Evolutionary conservation across 2,329 filamentous ascomycete species (phyloP), one percentile per base, ranked within the genome.

Genomic region (Aspergillus spinulosporus): DNA sequence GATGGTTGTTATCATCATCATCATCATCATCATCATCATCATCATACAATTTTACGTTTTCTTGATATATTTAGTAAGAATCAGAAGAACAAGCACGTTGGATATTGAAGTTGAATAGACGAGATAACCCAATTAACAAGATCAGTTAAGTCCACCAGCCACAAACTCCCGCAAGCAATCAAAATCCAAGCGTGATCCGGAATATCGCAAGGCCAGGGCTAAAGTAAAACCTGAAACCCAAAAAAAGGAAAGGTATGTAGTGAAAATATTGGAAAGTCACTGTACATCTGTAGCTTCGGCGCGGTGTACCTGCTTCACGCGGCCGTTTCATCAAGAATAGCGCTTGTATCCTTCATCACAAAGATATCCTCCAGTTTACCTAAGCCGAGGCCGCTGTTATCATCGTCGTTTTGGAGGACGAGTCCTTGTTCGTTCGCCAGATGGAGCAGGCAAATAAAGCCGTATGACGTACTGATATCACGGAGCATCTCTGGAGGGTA

Each of bases 391-490:
- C 64, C 66, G 49, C 61, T 63, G 45, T 54, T 65, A 5, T 69
- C 74, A 34, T 82, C 78, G 43, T 82, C 77, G 54, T 85, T 86
- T 62, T 88, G 83, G 60, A 97, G 88, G 26, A 88, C 81, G 39
- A 97, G 78, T 0, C 92, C 92, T 77, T 95, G 93, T 70, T 97
- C 92, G 74, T 97, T 97, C 58, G 92, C 92, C 66, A 97, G 72
- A 74, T 97, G 92, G 62, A 97, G 78, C 56, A 96, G 76, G 66
- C 90, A 95, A 61, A 99, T 99, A 76, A 97, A 99, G 72, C 94
- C 96, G 64, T 84, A 88, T 12, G 82, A 95, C 0, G 94, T 99
- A 36, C 92, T 96, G 68, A 99, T 97, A 74, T 99, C 94, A 59
- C 88, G 86, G 85, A 99, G 90, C 58, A 86, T 85, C 64, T 89